Evolutionary conservation across 78 protist species (phyloP).

Genomic region (Dictyostelium citrinum): DNA sequence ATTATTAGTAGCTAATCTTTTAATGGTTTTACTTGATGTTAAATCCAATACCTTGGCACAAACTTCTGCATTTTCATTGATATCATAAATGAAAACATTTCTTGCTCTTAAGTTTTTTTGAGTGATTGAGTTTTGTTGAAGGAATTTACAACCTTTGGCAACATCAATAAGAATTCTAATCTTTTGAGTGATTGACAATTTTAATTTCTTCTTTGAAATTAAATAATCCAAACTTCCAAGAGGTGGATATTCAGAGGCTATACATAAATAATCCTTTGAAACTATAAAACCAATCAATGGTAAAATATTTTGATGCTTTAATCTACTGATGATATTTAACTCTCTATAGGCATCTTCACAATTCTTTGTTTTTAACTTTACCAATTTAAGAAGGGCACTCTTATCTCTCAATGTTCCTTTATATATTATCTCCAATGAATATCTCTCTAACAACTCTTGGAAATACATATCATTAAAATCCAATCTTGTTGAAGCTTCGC

Average conservation of each 20-base stretch:
- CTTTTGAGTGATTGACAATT: background rate
- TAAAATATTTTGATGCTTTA: background rate
- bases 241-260: background rate
- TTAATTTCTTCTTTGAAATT: background rate
- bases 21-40: background rate
- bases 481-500: background rate
- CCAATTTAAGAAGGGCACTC: background rate
- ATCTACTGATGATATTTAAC: background rate
- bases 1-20: background rate
- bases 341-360: background rate
- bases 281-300: background rate
- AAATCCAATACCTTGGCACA: background rate
- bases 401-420: background rate
- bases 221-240: background rate
- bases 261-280: background rate
- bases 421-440: background rate
- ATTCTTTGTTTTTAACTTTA: background rate
- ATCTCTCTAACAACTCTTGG: background rate
- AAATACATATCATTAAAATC: background rate
- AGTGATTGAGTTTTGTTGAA: background rate
- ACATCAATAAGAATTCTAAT: background rate
- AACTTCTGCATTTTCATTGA: background rate
- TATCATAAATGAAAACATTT: background rate
- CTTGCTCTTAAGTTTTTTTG: background rate
- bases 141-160: background rate